A percentile compares a stretch with the other conserved stretches of the same genome.
These are phyloP conservation scores for Cryptococcus depauperatus DNA, from an alignment of 1,284 basidiomycete genomes.

Conservation along the genomic window DNA sequence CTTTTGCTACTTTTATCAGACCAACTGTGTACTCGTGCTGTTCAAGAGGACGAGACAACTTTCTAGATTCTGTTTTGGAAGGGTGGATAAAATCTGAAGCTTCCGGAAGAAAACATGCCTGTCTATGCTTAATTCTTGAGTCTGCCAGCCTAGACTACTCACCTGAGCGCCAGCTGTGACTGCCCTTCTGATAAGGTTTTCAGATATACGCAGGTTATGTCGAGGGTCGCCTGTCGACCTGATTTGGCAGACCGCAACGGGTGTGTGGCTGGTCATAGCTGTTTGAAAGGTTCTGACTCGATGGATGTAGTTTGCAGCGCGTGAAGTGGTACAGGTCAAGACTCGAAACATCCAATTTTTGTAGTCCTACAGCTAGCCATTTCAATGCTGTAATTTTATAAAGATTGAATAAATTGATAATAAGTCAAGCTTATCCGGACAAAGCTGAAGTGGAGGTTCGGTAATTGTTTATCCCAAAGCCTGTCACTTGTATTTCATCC, in stretches of 20 bases:
- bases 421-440: too few relatives aligned
- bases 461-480: too few relatives aligned
- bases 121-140: neutral
- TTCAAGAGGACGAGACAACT: constrained; percentile 29
- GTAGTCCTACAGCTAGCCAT: too few relatives aligned
- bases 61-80: constrained; percentile 30
- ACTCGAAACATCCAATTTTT: too few relatives aligned
- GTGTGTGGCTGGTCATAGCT: neutral
- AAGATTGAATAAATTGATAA: too few relatives aligned
- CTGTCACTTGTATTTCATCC: too few relatives aligned
- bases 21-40: constrained; percentile 31
- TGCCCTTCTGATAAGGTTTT: constrained; percentile 43
- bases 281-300: neutral
- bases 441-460: too few relatives aligned
- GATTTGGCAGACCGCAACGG: constrained; percentile 35
- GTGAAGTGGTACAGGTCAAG: too few relatives aligned
- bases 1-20: constrained; percentile 42
- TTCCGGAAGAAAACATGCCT: constrained; percentile 48
- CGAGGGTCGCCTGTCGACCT: constrained; percentile 33
- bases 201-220: constrained; percentile 38
- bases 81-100: constrained; percentile 50
- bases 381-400: too few relatives aligned
- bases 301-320: too few relatives aligned
- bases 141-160: constrained; percentile 3
- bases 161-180: constrained; percentile 44